phyloP scores from a whole-genome alignment of 768 basidiomycete genomes.

The Antrodiella citrinella region DNA sequence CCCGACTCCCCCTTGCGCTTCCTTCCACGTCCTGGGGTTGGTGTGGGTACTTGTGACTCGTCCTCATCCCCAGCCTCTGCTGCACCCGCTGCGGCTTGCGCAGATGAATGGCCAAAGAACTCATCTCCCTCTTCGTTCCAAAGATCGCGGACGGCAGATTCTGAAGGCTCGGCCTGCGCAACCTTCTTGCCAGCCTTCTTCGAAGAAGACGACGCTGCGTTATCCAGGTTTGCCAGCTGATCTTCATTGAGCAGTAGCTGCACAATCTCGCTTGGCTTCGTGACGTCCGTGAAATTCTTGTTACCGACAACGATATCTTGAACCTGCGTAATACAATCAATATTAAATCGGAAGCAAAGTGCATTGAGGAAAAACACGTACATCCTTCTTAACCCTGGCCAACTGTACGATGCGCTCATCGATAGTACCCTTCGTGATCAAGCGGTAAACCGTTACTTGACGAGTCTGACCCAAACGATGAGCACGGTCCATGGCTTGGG shows the following conservation, averaged over 20 bases:
- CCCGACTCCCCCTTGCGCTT: conserved; percentile 1
- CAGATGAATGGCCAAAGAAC: conserved; percentile 61
- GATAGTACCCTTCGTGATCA: conserved; percentile 90
- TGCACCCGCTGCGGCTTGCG: conserved; percentile 12
- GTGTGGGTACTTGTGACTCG: conserved; percentile 16
- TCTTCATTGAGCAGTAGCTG: conserved; percentile 92
- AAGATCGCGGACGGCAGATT: conserved; percentile 46
- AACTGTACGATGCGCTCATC: conserved; percentile 97
- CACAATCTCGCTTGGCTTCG: conserved; percentile 95
- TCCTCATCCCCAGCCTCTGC: conserved; percentile 20
- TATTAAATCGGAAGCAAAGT: conserved; percentile 2
- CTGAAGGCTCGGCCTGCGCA: conserved; percentile 27
- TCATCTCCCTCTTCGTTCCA: conserved; percentile 87
- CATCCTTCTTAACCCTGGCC: conserved; percentile 95
- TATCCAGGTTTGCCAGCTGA: conserved; percentile 69
- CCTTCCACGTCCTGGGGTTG: conserved; percentile 13
- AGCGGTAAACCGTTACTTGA: conserved; percentile 92
- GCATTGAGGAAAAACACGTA: conserved; percentile 28
- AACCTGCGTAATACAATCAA: no score
- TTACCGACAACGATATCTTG: conserved; percentile 99
- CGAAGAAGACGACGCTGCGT: conserved; percentile 25
- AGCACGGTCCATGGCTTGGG: conserved; percentile 97
- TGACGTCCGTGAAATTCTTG: conserved; percentile 87
- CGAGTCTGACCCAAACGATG: conserved; percentile 95
- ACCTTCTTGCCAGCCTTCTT: conserved; percentile 28